Conservation (phyloP, 208 protist species). For the Acanthamoeba castellanii region DNA sequence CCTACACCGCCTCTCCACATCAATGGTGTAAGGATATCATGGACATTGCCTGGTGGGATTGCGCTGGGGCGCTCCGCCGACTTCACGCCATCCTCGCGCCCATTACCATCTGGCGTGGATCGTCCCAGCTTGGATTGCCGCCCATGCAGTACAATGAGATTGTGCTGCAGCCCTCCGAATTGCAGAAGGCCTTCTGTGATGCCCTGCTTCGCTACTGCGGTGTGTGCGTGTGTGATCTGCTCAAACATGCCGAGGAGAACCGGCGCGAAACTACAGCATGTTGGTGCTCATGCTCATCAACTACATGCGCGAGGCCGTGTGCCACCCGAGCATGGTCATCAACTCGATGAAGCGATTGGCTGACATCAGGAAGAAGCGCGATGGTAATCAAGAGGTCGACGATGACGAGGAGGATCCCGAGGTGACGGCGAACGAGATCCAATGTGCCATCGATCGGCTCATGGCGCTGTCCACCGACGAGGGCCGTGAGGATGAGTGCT, state of each 20-base stretch:
- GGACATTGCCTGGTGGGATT: background rate
- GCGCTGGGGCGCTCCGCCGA: background rate
- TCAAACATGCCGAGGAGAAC: background rate
- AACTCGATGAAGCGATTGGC: background rate
- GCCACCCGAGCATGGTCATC: background rate
- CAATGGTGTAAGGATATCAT: background rate
- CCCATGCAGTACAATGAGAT: background rate
- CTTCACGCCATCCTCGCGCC: background rate
- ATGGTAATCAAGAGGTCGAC: background rate
- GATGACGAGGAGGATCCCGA: background rate
- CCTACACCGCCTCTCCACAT: background rate
- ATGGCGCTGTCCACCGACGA: background rate
- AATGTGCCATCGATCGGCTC: background rate
- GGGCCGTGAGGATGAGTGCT: constrained; percentile 5
- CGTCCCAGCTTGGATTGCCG: background rate
- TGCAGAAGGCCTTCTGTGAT: background rate
- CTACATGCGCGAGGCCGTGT: background rate
- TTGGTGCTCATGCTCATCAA: background rate
- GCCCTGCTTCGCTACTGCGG: background rate
- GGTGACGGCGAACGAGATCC: background rate
- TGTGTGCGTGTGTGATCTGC: background rate
- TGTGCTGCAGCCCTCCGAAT: background rate
- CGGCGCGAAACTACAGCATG: background rate
- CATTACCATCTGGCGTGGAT: background rate
- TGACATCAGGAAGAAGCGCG: background rate